Base-by-base conservation (phyloP, 2,329 filamentous ascomycete species). In the Stachybotrys echinatus region DNA sequence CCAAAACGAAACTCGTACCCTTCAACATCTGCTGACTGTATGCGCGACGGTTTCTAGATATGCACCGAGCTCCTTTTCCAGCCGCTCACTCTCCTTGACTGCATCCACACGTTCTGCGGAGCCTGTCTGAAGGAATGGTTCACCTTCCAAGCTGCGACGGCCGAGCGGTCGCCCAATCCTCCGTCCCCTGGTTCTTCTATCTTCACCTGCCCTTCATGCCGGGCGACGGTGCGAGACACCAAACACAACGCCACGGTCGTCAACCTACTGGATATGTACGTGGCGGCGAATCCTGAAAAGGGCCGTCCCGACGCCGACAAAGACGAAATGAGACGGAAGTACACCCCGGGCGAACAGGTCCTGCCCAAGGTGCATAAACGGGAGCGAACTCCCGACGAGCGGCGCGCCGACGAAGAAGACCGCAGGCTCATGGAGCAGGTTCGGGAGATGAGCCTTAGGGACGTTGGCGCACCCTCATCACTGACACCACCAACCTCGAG, bases 71-170 rank as follows among this genome's bases (percentile, higher is more conserved):
- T 96, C 56, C 84, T 96, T 55, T 95, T 90, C 71, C 89, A 95
- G 67, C 91, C 92, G 31, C 79, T 95, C 55, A 95, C 91, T 23
- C 83, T 95, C 46, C 88, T 96, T 67, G 89, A 96, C 74, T 96
- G 91, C 66, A 81, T 96, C 42, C 91, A 96, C 71, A 96, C 92
- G 43, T 99, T 95, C 70, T 99, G 94, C 74, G 94, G 92, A 55
- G 88, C 89, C 38, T 99, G 94, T 65, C 70, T 97, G 52, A 96
- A 95, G 68, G 90, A 95, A 74, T 99, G 94, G 94, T 99, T 97
- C 66, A 74, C 77, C 55, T 94, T 84, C 69, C 90, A 96, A 67
- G 84, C 85, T 37, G 74, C 77, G 23, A 75, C 76, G 14, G 79
- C 79, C 42, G 79, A 78, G 55, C 72, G 68, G 51, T 70, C 72